These are phyloP conservation scores for Kazachstania viticola DNA, from an alignment of 805 yeast species.

Conservation along the genomic window DNA sequence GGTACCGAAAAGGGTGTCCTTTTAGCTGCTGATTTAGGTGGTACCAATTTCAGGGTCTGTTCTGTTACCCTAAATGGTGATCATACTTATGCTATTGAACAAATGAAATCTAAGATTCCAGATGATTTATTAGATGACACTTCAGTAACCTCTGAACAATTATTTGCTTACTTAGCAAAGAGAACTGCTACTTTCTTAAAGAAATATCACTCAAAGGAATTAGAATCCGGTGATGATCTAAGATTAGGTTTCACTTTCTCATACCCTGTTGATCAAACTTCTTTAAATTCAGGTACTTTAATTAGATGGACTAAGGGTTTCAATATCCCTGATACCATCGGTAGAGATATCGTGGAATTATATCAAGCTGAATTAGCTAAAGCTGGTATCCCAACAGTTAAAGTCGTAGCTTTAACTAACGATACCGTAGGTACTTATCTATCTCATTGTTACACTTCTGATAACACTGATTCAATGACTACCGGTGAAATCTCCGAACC, in stretches of 20 bases:
- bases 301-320: conserved; percentile 97
- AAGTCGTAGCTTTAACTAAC: conserved; percentile 80
- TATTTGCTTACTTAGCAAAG: conserved; percentile 65
- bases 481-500: conserved; percentile 58
- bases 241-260: conserved; percentile 89
- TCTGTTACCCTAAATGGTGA: conserved; percentile 69
- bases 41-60: conserved; percentile 92
- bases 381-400: conserved; percentile 43
- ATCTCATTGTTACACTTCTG: conserved; percentile 72
- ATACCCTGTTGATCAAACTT: conserved; percentile 84
- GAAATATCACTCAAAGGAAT: conserved; percentile 44
- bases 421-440: conserved; percentile 93
- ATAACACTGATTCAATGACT: conserved; percentile 35
- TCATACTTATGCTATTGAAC: conserved; percentile 64
- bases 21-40: conserved; percentile 91
- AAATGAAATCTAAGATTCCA: conserved; percentile 72
- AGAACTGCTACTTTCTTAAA: conserved; percentile 54
- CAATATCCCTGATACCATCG: conserved; percentile 73
- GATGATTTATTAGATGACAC: conserved; percentile 55
- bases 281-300: conserved; percentile 65
- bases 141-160: conserved; percentile 39
- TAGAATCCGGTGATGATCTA: conserved; percentile 27
- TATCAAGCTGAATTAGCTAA: conserved; percentile 60
- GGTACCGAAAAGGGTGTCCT: conserved; percentile 78
- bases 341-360: conserved; percentile 64